Evolutionary conservation across 2,329 filamentous ascomycete species (phyloP).

Genomic region (Aureobasidium uvarum): DNA sequence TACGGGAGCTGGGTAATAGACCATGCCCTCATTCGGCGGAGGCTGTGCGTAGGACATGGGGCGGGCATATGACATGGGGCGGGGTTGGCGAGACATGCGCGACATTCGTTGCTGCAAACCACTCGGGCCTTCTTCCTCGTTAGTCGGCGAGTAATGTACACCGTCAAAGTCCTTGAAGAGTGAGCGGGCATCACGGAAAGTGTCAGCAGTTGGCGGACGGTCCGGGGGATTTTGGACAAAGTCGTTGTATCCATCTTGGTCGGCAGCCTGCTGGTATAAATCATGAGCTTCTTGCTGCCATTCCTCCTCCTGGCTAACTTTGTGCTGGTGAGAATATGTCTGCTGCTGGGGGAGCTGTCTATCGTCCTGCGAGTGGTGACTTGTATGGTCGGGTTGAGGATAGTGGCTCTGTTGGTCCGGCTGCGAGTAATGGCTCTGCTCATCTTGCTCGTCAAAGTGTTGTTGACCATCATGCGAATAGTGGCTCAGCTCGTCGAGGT

Average conservation of each 20-base stretch:
- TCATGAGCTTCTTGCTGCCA: constrained; percentile 14
- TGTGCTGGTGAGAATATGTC: constrained; percentile 15
- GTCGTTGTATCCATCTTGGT: constrained; percentile 13
- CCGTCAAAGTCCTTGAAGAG: constrained; percentile 82
- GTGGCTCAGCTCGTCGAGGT: constrained; percentile 16
- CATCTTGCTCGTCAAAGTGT: constrained; percentile 1
- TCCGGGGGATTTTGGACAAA: constrained; percentile 35
- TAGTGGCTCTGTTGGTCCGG: constrained; percentile 3
- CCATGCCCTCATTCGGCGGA: constrained; percentile 72
- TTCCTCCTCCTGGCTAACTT: constrained; percentile 10
- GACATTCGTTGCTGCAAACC: constrained; percentile 1
- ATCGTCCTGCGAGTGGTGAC: neutral
- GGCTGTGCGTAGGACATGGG: constrained; percentile 60
- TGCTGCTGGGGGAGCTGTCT: neutral
- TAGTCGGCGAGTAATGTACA: constrained; percentile 66
- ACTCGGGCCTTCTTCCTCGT: constrained; percentile 31
- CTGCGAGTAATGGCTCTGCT: constrained; percentile 19
- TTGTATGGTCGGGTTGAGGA: neutral
- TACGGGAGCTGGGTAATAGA: constrained; percentile 93
- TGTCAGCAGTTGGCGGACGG: constrained; percentile 56
- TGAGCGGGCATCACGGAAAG: constrained; percentile 62
- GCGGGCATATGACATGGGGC: constrained; percentile 32
- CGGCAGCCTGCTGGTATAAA: constrained; percentile 13
- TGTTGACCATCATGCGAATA: neutral
- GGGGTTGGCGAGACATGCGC: constrained; percentile 29